Evolutionary conservation across 257 asterid species (phyloP), one percentile per base, ranked within the genome.

Genomic region (Capsicum baccatum): DNA sequence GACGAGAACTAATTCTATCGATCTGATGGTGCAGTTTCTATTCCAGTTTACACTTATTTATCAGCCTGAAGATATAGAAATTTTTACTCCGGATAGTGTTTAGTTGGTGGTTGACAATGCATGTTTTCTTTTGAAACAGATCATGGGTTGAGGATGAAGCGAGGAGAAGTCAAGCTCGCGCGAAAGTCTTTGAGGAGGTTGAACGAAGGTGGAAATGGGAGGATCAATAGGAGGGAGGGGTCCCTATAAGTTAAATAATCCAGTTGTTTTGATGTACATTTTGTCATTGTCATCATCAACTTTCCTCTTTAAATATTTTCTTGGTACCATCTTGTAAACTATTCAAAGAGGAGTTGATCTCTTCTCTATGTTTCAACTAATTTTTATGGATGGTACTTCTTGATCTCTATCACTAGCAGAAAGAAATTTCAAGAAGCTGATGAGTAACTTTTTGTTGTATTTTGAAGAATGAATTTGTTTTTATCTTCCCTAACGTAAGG

Each of bases 61-160:
- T 26, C 26, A 26, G 26, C 26, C 26, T 26, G 26, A 26, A 26
- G 26, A 26, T 26, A 26, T 26, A 26, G 26, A 26, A 26, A 26
- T 26, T 26, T 26, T 26, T 26, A 26, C 62, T 50, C 81, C 0
- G 0, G 47, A 74, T 21, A 21, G 6, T 74, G 19, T 74, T 0
- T 55, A 26, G 64, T 50, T 52, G n/a, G 47, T 54, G 1, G 26
- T 26, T 78, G 66, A 78, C 82, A 54, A 54, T 54, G 50, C 64
- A 54, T 78, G 82, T 78, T 78, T 78, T 78, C 5, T 78, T 33
- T 78, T 33, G 33, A 78, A 33, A 79, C 93, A 97, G 99, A 86
- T 92, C 97, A 52, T 97, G 98, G 99, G 90, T 95, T n/a, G 97
- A 92, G 87, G 98, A 94, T 8, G 99, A 97, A 88, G 99, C 97